A percentile compares a stretch with the other conserved stretches of the same genome.
phyloP scores from a whole-genome alignment of 1,139 yeast genomes.

The Pichia sp. region DNA sequence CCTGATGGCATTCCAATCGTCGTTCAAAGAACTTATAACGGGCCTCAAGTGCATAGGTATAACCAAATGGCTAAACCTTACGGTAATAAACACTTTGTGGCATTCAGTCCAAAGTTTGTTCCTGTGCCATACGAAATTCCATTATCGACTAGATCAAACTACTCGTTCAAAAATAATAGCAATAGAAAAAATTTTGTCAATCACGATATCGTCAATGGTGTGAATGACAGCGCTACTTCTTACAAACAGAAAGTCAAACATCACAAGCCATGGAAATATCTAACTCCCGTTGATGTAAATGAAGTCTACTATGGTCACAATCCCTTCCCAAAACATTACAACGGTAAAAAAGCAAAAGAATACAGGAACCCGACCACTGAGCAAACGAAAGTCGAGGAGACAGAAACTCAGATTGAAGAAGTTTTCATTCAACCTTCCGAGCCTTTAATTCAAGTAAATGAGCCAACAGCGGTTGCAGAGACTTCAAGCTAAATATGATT shows the following conservation, averaged over 20 bases:
- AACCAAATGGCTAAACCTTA: background rate
- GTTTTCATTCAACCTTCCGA: background rate
- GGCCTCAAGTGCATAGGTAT: background rate
- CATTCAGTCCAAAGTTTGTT: conserved; percentile 3
- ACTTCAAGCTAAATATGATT: background rate
- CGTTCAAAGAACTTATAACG: background rate
- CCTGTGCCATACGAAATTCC: conserved; percentile 12
- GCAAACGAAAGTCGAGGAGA: conserved; percentile 1
- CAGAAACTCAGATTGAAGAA: background rate
- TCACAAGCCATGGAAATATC: background rate
- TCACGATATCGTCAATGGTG: background rate
- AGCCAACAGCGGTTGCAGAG: background rate
- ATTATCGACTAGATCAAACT: conserved; percentile 8
- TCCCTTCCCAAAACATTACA: conserved; percentile 15
- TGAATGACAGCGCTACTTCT: background rate
- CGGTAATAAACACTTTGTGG: background rate
- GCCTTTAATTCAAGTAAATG: background rate
- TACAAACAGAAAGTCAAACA: conserved; percentile 1
- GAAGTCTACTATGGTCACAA: conserved; percentile 15
- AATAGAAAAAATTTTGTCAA: background rate
- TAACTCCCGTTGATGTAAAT: background rate
- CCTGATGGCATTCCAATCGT: conserved; percentile 6
- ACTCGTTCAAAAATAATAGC: conserved; percentile 8
- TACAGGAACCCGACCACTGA: background rate
- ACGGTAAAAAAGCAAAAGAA: conserved; percentile 1